Evolutionary conservation across 1,139 yeast species (phyloP), one percentile per base, ranked within the genome.

Genomic region (Debaryomyces udenii): DNA sequence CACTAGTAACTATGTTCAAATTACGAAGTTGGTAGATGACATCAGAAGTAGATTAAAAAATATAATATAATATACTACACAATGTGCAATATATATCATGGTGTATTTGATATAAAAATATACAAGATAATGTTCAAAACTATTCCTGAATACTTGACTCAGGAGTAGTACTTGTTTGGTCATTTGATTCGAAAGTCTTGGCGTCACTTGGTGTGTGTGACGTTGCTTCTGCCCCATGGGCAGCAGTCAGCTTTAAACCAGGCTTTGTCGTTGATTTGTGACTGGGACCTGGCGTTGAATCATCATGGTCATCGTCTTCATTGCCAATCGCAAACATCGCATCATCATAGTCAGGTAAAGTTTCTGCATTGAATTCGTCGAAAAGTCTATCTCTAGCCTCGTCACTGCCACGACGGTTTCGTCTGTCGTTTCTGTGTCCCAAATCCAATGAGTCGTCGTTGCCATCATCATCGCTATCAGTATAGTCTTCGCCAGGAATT

Each of bases 401-500:
- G 24, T 64, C 67, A 17, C 58, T 61, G 11, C 43, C 27, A 27
- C 47, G 46, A 30, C 45, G 48, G 35, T 50, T 40, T 16, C 48
- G 38, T 32, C 53, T 45, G 33, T 56, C 59, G 30, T 57, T 60
- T 39, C 60, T 42, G 32, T 49, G 51, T 22, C 46, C 67, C 27
- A 62, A 52, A 38, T 62, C 67, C 27, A 63, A 51, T 14, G 64
- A 57, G 38, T 61, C 68, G 29, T 48, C 59, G 2, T 55, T 53
- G 22, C 7, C 22, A 33, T 54, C 57, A 24, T 48, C 50, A 16
- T 63, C 69, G 38, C 66, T 61, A 41, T 67, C 74, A 39, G 57
- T 54, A 51, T 74, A 72, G 48, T 85, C 91, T 53, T 80, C 85
- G 1, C 86, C 86, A 13, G 81, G 82, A 38, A 86, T 85, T 35